Base-by-base conservation (phyloP, 345 rosid species). In the Eucalyptus pauciflora region DNA sequence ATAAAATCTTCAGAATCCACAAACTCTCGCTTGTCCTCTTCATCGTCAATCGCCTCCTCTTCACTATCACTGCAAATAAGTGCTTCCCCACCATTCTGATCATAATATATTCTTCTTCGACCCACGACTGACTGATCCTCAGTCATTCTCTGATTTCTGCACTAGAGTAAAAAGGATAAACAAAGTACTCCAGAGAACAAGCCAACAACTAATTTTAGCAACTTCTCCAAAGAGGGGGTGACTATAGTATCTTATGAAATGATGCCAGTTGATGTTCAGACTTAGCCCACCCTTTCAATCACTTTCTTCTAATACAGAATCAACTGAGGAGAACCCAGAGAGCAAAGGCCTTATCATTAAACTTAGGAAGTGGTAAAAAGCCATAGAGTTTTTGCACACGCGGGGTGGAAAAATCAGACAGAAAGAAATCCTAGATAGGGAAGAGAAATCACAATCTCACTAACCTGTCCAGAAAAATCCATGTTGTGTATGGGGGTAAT, bases 21-120 rank as follows among this genome's bases (percentile, higher is more conserved):
- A 94, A 96, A 98, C 37, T 93, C 95, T 92, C 90, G 93, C 90
- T 97, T 98, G 33, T 95, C 99, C 67, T 96, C 99, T 86, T 98
- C 99, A 3, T 96, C 99, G 3, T 96, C 99, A 89, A 93, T 92
- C 88, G 56, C 89, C 92, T 98, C 99, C 92, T 98, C 99, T 91
- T 98, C 99, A 88, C 99, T 98, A 88, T 98, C 99, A 94, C 99
- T 98, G 93, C 99, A 98, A 88, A 98, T 97, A 89, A 98, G 98
- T 67, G 99, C 99, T 95, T 98, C 99, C 48, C 99, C 97, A 7
- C 99, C 98, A 92, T 94, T 97, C 91, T 95, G 99, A 91, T 97
- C 99, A 93, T 97, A 98, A 93, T 97, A 97, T 48, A 98, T 98
- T 91, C 99, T 96, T 94, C 99, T 94, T 87, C 99, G 95, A 86